Evolutionary conservation across 805 yeast species (phyloP).

Genomic region (Pichia eremophila): DNA sequence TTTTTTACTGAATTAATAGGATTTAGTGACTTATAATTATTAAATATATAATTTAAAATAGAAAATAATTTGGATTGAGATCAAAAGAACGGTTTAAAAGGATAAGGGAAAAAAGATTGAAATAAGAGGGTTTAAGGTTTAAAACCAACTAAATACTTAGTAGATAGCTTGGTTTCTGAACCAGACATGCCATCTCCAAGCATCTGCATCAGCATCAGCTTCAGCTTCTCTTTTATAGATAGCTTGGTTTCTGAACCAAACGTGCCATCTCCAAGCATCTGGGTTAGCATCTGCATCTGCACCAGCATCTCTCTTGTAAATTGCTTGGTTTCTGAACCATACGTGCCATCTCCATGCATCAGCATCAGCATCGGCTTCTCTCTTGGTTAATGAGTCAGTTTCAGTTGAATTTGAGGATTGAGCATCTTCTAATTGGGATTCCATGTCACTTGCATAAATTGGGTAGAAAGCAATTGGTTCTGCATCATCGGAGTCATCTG

Average conservation of each 20-base stretch:
- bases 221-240: conserved; percentile 9
- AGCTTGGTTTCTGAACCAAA: conserved; percentile 2
- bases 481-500: background rate
- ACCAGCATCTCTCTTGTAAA: conserved; percentile 3
- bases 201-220: conserved; percentile 5
- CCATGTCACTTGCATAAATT: conserved; percentile 3
- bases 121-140: background rate
- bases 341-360: conserved; percentile 8
- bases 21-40: too few relatives aligned
- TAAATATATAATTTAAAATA: too few relatives aligned
- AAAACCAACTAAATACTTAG: background rate
- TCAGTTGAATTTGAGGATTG: background rate
- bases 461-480: conserved; percentile 6
- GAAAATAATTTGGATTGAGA: background rate
- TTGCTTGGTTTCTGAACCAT: conserved; percentile 2
- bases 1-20: too few relatives aligned
- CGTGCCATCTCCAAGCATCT: conserved; percentile 7
- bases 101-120: background rate
- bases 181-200: conserved; percentile 4
- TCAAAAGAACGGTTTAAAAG: background rate
- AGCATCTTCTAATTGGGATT: background rate
- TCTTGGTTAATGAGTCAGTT: background rate
- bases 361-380: conserved; percentile 7
- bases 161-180: conserved; percentile 7
- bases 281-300: conserved; percentile 7